These are phyloP conservation scores for Dactylis glomerata DNA, from an alignment of 176 grass and related monocot genomes.

Conservation along the genomic window DNA sequence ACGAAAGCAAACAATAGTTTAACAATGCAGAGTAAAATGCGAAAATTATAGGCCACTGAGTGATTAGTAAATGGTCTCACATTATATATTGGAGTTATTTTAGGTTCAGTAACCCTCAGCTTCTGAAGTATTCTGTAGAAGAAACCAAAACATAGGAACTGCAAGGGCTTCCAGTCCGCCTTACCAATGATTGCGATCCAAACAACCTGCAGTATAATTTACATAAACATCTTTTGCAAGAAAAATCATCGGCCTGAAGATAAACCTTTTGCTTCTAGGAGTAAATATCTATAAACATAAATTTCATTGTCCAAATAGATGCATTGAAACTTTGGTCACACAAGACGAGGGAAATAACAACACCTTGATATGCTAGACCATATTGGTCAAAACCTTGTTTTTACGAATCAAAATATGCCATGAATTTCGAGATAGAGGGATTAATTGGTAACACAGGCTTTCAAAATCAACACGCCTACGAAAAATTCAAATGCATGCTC, in stretches of 20 bases:
- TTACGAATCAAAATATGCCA: background rate
- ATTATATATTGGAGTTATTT: conserved; percentile 74
- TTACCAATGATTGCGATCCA: conserved; percentile 65
- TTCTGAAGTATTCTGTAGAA: conserved; percentile 99
- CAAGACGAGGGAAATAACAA: background rate
- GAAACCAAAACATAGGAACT: conserved; percentile 88
- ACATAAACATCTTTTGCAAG: conserved; percentile 33
- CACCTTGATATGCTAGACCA: background rate
- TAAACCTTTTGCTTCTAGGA: background rate
- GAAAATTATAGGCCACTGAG: background rate
- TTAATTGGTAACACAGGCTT: background rate
- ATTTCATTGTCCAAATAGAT: background rate
- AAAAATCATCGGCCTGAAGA: background rate
- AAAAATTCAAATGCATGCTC: background rate
- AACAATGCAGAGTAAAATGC: background rate
- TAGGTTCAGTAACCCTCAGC: conserved; percentile 74
- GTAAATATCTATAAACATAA: background rate
- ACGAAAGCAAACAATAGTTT: background rate
- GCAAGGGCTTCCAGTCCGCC: conserved; percentile 91
- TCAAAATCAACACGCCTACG: background rate
- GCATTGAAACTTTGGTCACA: background rate
- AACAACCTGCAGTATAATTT: conserved; percentile 54
- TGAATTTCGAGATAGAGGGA: background rate
- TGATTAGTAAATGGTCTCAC: conserved; percentile 49
- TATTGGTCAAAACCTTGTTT: background rate